Percentiles rank a stretch among this genome's conserved stretches.
These are phyloP conservation scores for Aurantiochytrium sp. DNA, from an alignment of 108 stramenopile genomes.

Conservation along the genomic window DNA sequence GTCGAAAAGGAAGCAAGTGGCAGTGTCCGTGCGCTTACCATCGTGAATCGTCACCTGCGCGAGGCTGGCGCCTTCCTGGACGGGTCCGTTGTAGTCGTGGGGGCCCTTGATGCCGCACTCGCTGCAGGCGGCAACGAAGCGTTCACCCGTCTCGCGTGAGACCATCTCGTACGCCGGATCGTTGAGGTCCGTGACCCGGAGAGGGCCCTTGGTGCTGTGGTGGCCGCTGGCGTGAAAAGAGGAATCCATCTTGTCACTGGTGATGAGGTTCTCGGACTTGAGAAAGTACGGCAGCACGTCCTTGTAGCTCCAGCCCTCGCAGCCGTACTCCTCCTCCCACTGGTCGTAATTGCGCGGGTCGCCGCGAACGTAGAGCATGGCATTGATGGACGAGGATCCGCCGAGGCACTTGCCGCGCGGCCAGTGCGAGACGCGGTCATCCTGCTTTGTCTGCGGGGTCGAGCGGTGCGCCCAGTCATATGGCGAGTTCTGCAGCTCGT, in stretches of 20 bases:
- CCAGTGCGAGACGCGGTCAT: slow-evolving; percentile 15
- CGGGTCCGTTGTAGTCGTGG: slow-evolving; percentile 33
- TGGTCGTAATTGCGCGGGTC: slow-evolving; percentile 46
- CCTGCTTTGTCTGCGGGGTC: neutral
- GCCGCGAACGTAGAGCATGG: slow-evolving; percentile 51
- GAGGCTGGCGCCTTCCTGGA: slow-evolving; percentile 30
- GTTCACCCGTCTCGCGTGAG: neutral
- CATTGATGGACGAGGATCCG: slow-evolving; percentile 52
- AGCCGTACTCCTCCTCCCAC: slow-evolving; percentile 41
- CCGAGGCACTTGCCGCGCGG: slow-evolving; percentile 59
- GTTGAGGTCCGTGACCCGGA: slow-evolving; percentile 21
- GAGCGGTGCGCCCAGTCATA: neutral
- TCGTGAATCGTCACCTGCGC: neutral
- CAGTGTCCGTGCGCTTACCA: neutral
- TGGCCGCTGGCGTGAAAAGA: neutral
- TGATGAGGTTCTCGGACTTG: slow-evolving; percentile 31
- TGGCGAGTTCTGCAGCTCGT: neutral
- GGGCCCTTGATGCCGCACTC: slow-evolving; percentile 30
- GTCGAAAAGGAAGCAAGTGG: neutral
- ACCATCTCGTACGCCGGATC: neutral
- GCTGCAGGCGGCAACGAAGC: slow-evolving; percentile 31
- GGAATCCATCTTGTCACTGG: neutral
- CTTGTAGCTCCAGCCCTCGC: slow-evolving; percentile 32
- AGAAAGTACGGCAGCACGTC: slow-evolving; percentile 56
- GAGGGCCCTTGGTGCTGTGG: slow-evolving; percentile 24